phyloP scores from a whole-genome alignment of 2,329 filamentous ascomycete species.

The Aplosporella prunicola region DNA sequence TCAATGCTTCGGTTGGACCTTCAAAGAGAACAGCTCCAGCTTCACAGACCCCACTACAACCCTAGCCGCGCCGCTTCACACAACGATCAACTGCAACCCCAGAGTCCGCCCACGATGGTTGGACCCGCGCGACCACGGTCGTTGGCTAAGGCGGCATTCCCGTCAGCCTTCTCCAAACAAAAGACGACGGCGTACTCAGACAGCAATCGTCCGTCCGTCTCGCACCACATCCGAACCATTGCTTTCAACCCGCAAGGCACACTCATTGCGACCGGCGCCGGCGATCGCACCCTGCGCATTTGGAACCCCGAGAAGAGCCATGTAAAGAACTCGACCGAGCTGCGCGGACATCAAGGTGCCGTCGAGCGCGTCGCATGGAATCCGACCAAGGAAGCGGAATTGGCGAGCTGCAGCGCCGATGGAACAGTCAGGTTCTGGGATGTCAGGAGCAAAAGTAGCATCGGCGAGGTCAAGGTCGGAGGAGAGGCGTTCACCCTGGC shows the following conservation, averaged over 20 bases:
- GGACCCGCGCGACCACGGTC: constrained; percentile 41
- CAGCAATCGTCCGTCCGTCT: constrained; percentile 22
- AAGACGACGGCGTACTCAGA: constrained; percentile 60
- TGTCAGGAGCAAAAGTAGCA: constrained; percentile 59
- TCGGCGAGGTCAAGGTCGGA: constrained; percentile 58
- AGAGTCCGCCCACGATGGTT: constrained; percentile 9
- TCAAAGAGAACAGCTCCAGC: no score
- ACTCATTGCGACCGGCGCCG: constrained; percentile 71
- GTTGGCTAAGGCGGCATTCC: constrained; percentile 61
- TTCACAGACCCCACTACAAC: background rate
- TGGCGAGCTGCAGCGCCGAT: constrained; percentile 65
- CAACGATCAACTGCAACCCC: no score
- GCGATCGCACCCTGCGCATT: constrained; percentile 61
- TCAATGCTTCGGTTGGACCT: no score
- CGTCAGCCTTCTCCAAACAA: constrained; percentile 54
- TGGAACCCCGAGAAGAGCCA: constrained; percentile 74
- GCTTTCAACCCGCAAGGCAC: constrained; percentile 83
- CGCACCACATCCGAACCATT: constrained; percentile 55
- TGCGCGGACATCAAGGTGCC: constrained; percentile 55
- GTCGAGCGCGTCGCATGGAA: constrained; percentile 74
- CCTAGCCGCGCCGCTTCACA: background rate
- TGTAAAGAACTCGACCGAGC: constrained; percentile 64
- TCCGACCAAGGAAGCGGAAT: constrained; percentile 64
- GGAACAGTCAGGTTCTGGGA: constrained; percentile 74
- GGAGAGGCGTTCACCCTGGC: constrained; percentile 61